These are phyloP conservation scores for Ceratocystis lukuohia DNA, from an alignment of 2,329 filamentous ascomycete genomes.

Conservation along the genomic window DNA sequence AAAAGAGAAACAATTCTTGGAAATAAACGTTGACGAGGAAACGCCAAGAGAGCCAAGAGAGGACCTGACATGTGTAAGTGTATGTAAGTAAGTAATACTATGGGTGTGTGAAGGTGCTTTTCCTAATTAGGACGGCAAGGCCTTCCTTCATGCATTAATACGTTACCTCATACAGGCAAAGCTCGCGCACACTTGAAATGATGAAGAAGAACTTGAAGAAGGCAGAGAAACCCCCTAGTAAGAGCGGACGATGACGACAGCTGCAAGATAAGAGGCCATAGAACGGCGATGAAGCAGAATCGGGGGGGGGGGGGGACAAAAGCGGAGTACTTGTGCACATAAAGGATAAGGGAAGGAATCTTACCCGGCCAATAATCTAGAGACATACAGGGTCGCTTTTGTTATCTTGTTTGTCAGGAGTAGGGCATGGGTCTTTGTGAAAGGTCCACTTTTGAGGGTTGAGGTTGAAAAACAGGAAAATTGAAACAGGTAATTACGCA, in stretches of 20 bases:
- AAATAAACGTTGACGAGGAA: conserved; percentile 1
- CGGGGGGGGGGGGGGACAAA: background rate
- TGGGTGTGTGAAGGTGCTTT: background rate
- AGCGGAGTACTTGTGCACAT: background rate
- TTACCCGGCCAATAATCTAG: background rate
- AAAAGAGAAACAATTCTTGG: background rate
- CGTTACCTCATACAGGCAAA: background rate
- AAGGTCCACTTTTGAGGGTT: conserved; percentile 1
- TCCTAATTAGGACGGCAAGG: background rate
- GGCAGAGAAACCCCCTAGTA: background rate
- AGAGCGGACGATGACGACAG: background rate
- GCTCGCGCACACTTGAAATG: background rate
- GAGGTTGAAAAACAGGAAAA: background rate
- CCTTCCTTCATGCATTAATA: background rate
- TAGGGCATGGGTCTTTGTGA: background rate
- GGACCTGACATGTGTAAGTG: conserved; percentile 3
- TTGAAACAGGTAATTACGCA: background rate
- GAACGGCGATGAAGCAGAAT: background rate
- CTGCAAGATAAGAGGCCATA: background rate
- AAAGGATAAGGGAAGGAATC: background rate
- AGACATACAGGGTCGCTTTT: background rate
- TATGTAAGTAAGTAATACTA: background rate
- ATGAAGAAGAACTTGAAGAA: background rate
- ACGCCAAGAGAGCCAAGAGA: background rate
- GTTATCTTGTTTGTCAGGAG: background rate